phyloP scores from a whole-genome alignment of 345 rosid species.

The Pistacia vera region DNA sequence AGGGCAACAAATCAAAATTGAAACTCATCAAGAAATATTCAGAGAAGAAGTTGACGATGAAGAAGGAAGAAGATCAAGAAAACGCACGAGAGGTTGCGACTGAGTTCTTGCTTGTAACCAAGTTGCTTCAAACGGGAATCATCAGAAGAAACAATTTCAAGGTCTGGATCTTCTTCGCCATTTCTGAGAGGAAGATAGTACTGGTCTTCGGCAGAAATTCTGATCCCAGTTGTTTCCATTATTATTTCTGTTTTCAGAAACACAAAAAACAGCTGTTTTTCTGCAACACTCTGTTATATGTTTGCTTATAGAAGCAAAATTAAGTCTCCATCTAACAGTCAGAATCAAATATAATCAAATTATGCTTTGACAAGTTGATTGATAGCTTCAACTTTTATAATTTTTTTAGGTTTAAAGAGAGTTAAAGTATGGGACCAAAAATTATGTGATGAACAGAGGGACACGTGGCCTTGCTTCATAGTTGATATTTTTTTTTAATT shows the following conservation, averaged over 20 bases:
- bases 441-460: background rate
- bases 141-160: conserved; percentile 11
- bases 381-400: no score
- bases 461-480: background rate
- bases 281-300: no score
- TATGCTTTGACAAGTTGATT: no score
- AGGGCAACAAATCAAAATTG: no score
- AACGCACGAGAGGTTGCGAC: conserved; percentile 56
- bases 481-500: background rate
- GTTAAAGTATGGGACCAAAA: background rate
- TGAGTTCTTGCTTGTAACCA: conserved; percentile 65
- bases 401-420: no score
- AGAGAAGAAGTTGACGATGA: background rate
- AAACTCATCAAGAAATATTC: no score
- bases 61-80: background rate
- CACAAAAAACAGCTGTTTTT: no score
- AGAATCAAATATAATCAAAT: no score
- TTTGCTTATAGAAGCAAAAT: background rate
- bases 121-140: conserved; percentile 43
- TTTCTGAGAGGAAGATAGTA: background rate
- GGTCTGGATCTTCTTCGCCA: background rate
- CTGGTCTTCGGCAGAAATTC: background rate
- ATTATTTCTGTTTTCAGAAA: background rate
- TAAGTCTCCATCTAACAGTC: background rate
- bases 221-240: background rate